Evolutionary conservation across 139 green algal genomes (phyloP).

Genomic region (Volvox reticuliferus): DNA sequence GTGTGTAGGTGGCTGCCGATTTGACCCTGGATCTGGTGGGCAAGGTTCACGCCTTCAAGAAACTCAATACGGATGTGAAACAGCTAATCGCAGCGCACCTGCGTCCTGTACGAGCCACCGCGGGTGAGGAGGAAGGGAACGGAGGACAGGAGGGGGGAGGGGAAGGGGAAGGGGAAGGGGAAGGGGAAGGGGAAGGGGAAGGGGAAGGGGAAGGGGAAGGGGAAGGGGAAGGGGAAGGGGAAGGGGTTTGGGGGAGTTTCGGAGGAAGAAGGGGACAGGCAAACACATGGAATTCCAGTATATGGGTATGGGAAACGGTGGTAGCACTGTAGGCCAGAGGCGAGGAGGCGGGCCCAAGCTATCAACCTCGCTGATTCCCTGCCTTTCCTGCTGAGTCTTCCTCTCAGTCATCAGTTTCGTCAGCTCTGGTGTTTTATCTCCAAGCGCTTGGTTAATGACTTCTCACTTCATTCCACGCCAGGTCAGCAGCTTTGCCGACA

Average conservation of each 20-base stretch:
- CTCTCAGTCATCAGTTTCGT: too few relatives aligned
- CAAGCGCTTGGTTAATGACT: too few relatives aligned
- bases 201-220: too few relatives aligned
- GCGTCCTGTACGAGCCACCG: constrained; percentile 28
- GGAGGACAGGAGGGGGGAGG: neutral
- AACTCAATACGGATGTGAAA: constrained; percentile 54
- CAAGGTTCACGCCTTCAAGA: constrained; percentile 33
- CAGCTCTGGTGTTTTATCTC: too few relatives aligned
- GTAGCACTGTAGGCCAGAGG: too few relatives aligned
- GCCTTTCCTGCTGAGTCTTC: too few relatives aligned
- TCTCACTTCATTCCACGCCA: too few relatives aligned
- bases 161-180: neutral
- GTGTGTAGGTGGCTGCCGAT: constrained; percentile 10
- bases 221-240: neutral
- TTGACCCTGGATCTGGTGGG: constrained; percentile 1
- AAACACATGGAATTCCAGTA: too few relatives aligned
- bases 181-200: neutral
- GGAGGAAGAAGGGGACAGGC: too few relatives aligned
- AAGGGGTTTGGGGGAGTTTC: too few relatives aligned
- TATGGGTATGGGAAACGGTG: neutral
- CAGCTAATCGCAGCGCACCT: constrained; percentile 51
- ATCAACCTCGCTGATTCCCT: too few relatives aligned
- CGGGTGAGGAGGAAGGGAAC: neutral
- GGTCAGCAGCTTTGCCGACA: constrained; percentile 59
- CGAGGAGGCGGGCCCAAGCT: too few relatives aligned